Base-by-base conservation (phyloP, 1,139 yeast genomes). In the Magnusiomyces suaveolens region DNA sequence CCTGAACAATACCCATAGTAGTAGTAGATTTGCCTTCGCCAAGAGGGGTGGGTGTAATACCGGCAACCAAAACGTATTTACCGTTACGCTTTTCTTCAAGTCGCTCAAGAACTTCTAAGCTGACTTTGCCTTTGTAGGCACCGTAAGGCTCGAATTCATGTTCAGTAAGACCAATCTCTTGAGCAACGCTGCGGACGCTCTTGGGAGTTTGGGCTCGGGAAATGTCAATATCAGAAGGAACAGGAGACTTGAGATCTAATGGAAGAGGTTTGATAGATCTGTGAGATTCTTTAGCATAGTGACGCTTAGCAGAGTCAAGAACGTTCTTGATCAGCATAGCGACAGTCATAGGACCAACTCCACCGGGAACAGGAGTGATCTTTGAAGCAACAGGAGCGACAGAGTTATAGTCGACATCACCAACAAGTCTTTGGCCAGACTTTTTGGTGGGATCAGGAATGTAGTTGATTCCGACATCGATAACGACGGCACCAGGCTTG, bases 301-400 rank as follows among this genome's bases (percentile, higher is more conserved):
- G 62, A 56, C 77, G 72, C 64, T 84, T 80, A 41, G 97, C 96
- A 48, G 97, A 88, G 57, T 78, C 75, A 48, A 85, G 78, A 38
- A 90, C 96, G 69, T 92, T 92, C 64, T 84, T 84, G 67, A 90
- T 80, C 55, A 92, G 79, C 86, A 89, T 87, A 49, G 97, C 97
- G 52, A 92, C 97, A 12, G 98, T 92, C 97, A 92, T 92, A 63
- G 98, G 98, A 50, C 98, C 98, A 58, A 92, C 98, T 60, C 98
- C 98, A 66, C 98, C 98, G 53, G 98, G 98, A 58, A 92, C 98
- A n/a, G 98, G 98, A 25, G 98, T 92, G 66, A 92, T 79, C 68
- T 79, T 77, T 38, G 84, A 76, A 23, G 95, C 96, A 55, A 78
- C 80, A 55, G 78, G 73, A 52, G 77, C 66, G 52, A 89, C 89